These are phyloP conservation scores for Choanephora cucurbitarum DNA, from an alignment of 371 early-diverging fungal species.

Conservation along the genomic window DNA sequence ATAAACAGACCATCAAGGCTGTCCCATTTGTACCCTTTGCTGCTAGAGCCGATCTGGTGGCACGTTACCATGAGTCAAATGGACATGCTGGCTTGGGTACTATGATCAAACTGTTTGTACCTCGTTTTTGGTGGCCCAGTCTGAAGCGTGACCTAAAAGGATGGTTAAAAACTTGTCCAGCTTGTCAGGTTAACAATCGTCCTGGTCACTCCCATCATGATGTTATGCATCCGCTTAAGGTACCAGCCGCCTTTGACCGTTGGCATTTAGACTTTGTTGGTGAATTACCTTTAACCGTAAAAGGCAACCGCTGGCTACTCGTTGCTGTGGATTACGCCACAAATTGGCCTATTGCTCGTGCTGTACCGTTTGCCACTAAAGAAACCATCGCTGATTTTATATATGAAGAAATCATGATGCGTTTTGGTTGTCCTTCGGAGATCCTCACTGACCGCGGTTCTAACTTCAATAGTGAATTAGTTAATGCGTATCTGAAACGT, in stretches of 20 bases:
- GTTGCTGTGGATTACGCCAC: constrained; percentile 12
- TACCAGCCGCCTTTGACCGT: constrained; percentile 13
- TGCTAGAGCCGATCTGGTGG: constrained; percentile 3
- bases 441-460: constrained; percentile 44
- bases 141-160: background rate
- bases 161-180: constrained; percentile 18
- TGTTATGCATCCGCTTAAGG: constrained; percentile 15
- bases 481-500: background rate
- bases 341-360: constrained; percentile 18
- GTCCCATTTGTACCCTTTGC: constrained; percentile 8
- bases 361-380: constrained; percentile 32
- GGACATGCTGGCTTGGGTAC: constrained; percentile 13
- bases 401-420: constrained; percentile 3
- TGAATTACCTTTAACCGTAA: background rate
- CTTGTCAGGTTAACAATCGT: constrained; percentile 17
- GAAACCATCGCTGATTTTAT: constrained; percentile 35
- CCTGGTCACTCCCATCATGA: background rate
- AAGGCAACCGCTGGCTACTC: background rate
- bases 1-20: background rate
- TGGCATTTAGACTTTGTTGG: constrained; percentile 30
- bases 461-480: constrained; percentile 27
- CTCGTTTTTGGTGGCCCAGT: too few relatives aligned
- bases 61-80: constrained; percentile 3
- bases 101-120: background rate
- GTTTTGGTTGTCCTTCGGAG: constrained; percentile 32